Conservation (phyloP, 2,329 filamentous ascomycete genomes). For the Furcasterigmium sp. region DNA sequence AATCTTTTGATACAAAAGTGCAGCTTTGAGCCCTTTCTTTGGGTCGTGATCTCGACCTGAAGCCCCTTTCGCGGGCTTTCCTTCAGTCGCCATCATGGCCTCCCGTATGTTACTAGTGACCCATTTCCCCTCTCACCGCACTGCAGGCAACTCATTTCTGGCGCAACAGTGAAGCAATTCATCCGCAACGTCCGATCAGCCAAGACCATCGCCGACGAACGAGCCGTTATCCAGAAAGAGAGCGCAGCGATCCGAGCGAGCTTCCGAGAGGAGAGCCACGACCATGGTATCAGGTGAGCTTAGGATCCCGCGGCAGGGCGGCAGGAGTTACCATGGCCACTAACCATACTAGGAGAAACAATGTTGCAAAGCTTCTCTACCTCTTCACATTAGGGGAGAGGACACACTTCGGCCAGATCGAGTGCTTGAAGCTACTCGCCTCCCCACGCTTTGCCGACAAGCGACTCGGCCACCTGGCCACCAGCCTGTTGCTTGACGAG, state of each 20-base stretch:
- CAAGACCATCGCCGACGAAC: slow-evolving; percentile 98
- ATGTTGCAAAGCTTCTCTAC: slow-evolving; percentile 96
- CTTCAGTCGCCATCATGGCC: slow-evolving; percentile 27
- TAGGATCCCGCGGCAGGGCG: slow-evolving; percentile 8
- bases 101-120: slow-evolving; percentile 29
- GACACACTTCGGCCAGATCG: slow-evolving; percentile 98
- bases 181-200: slow-evolving; percentile 98
- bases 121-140: slow-evolving; percentile 5
- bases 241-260: slow-evolving; percentile 96
- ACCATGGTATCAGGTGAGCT: slow-evolving; percentile 80
- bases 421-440: slow-evolving; percentile 94
- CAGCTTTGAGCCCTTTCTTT: not conserved
- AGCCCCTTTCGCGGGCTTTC: slow-evolving; percentile 11
- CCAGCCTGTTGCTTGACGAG: slow-evolving; percentile 92
- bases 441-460: slow-evolving; percentile 98
- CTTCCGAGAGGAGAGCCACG: slow-evolving; percentile 93
- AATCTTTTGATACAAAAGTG: not conserved
- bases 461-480: slow-evolving; percentile 89
- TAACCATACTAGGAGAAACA: slow-evolving; percentile 69
- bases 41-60: slow-evolving; percentile 3
- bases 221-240: slow-evolving; percentile 97
- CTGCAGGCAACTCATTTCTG: slow-evolving; percentile 4
- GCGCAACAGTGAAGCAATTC: slow-evolving; percentile 88
- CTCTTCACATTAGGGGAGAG: slow-evolving; percentile 96
- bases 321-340: slow-evolving; percentile 2